Percentiles rank a stretch among this genome's conserved stretches.
Conservation (phyloP, 2,329 filamentous ascomycete genomes). For the Aspergillus arachidicola region DNA sequence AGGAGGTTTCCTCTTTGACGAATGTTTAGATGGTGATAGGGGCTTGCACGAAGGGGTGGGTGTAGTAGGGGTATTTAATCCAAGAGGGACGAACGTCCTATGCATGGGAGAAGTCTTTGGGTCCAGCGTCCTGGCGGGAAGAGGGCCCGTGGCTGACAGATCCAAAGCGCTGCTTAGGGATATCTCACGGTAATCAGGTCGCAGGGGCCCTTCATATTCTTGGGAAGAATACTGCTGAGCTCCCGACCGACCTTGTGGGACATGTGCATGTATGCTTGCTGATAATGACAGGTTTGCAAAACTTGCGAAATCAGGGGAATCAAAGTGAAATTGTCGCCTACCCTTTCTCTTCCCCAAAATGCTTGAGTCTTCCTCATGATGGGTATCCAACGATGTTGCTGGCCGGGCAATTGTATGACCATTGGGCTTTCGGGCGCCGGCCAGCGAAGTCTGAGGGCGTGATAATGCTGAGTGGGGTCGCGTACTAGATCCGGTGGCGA, state of each 20-base stretch:
- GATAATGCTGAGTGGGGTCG: slow-evolving; percentile 50
- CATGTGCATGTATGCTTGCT: slow-evolving; percentile 8
- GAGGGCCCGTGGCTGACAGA: slow-evolving; percentile 10
- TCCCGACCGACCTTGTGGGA: background rate
- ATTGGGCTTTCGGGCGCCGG: slow-evolving; percentile 53
- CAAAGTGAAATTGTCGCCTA: slow-evolving; percentile 47
- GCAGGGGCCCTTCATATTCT: background rate
- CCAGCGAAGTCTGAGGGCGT: slow-evolving; percentile 57
- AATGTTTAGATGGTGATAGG: slow-evolving; percentile 37
- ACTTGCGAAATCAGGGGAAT: slow-evolving; percentile 27
- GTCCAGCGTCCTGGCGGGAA: slow-evolving; percentile 16
- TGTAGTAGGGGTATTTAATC: slow-evolving; percentile 22
- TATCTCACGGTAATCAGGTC: slow-evolving; percentile 5
- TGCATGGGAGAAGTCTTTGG: slow-evolving; percentile 11
- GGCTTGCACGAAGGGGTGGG: slow-evolving; percentile 33
- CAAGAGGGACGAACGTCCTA: slow-evolving; percentile 15
- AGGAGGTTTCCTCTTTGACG: slow-evolving; percentile 33
- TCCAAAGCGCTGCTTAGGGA: slow-evolving; percentile 13
- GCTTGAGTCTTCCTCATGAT: slow-evolving; percentile 40
- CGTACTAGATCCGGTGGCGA: slow-evolving; percentile 58
- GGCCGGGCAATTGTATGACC: slow-evolving; percentile 45
- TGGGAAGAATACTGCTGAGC: background rate
- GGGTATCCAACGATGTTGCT: slow-evolving; percentile 46
- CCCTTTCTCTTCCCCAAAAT: slow-evolving; percentile 54
- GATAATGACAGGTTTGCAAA: slow-evolving; percentile 16